A percentile compares a stretch with the other conserved stretches of the same genome.
Conservation (phyloP, 192 early-diverging fungal species). For the Backusella psychrophila region DNA sequence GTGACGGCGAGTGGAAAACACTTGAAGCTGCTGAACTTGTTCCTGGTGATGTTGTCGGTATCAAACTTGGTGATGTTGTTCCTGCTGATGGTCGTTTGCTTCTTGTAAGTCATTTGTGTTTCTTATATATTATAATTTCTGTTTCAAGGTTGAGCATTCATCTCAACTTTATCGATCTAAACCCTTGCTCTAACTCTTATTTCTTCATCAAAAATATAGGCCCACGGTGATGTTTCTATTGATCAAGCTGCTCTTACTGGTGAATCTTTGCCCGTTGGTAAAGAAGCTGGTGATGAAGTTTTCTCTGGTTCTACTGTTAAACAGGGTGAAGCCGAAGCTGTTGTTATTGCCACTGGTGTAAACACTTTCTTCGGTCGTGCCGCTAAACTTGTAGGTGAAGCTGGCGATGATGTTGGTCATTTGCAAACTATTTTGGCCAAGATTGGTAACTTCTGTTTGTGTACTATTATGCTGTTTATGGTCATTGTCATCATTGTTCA, state of each 20-base stretch:
- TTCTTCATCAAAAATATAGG: constrained; percentile 22
- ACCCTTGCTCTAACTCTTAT: neutral
- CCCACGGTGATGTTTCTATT: constrained; percentile 55
- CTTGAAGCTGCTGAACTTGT: constrained; percentile 74
- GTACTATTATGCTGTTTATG: constrained; percentile 68
- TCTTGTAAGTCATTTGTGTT: constrained; percentile 39
- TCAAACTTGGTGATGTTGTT: constrained; percentile 85
- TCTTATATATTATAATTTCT: neutral
- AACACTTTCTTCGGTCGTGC: constrained; percentile 86
- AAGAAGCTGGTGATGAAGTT: constrained; percentile 68
- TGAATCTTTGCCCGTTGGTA: constrained; percentile 68
- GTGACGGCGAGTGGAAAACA: constrained; percentile 75
- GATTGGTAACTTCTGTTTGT: constrained; percentile 78
- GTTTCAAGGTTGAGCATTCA: neutral
- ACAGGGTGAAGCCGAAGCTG: constrained; percentile 76
- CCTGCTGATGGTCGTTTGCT: constrained; percentile 85
- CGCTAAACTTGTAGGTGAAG: constrained; percentile 72
- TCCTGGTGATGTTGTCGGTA: constrained; percentile 83
- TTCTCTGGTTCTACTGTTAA: constrained; percentile 81
- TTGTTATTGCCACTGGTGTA: constrained; percentile 74
- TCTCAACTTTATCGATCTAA: neutral
- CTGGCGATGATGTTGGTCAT: constrained; percentile 73
- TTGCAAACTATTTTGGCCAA: constrained; percentile 70
- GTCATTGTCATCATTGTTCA: constrained; percentile 66
- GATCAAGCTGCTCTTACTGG: constrained; percentile 73